phyloP scores from a whole-genome alignment of 208 protist genomes.

The Acanthamoeba sp. region DNA sequence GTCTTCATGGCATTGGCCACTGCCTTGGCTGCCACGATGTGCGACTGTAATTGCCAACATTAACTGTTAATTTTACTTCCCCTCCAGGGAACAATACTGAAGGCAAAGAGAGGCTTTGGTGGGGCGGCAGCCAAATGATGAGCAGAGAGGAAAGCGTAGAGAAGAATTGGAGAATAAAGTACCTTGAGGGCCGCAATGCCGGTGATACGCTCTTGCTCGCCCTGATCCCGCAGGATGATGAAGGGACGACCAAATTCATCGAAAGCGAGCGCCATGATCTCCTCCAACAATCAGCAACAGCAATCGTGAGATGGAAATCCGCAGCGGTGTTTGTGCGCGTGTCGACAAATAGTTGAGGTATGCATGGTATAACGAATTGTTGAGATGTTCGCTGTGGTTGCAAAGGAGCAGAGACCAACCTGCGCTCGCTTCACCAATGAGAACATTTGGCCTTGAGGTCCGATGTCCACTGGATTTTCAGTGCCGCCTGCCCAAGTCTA shows the following conservation, averaged over 20 bases:
- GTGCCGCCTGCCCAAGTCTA: too few relatives aligned
- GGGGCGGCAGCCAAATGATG: not conserved
- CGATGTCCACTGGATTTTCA: too few relatives aligned
- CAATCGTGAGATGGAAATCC: not conserved
- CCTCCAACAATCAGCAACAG: not conserved
- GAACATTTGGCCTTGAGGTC: too few relatives aligned
- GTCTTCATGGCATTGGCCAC: slow-evolving; percentile 98
- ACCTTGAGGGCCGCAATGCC: slow-evolving; percentile 98
- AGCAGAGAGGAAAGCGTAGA: not conserved
- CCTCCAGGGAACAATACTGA: not conserved
- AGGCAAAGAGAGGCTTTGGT: not conserved
- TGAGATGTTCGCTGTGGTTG: too few relatives aligned
- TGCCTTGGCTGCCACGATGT: slow-evolving; percentile 98
- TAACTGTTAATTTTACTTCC: slow-evolving; percentile 4
- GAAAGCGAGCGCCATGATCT: slow-evolving; percentile 96
- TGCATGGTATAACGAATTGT: too few relatives aligned
- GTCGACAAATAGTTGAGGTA: too few relatives aligned
- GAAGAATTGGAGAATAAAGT: slow-evolving; percentile 3
- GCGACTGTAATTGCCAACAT: slow-evolving; percentile 84
- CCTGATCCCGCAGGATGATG: slow-evolving; percentile 98
- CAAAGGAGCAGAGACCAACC: too few relatives aligned
- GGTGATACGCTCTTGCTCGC: slow-evolving; percentile 95
- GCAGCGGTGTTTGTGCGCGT: not conserved
- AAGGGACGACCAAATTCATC: slow-evolving; percentile 99
- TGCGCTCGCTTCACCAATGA: too few relatives aligned